Percentiles rank a stretch among this genome's conserved stretches.
Conservation (phyloP, 805 yeast species). For the Candida pseudoglaebosa region DNA sequence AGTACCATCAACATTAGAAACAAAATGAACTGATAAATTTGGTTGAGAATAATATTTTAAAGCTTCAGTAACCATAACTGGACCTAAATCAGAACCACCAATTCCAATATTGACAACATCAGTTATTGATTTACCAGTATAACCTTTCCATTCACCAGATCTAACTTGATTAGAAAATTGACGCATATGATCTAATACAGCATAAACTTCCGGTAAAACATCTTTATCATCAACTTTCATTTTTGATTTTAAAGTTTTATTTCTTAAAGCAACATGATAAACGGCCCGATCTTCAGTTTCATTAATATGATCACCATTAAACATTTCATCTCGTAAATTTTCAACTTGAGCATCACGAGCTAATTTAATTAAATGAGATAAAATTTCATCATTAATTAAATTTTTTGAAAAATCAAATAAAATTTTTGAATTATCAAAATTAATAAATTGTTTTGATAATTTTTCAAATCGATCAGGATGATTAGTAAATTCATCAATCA, state of each 20-base stretch:
- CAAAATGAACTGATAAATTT: constrained; percentile 80
- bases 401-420: constrained; percentile 95
- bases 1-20: constrained; percentile 98
- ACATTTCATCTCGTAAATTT: constrained; percentile 83
- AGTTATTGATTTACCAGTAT: constrained; percentile 90
- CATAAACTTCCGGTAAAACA: constrained; percentile 88
- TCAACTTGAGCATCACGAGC: constrained; percentile 92
- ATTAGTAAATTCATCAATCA: constrained; percentile 69
- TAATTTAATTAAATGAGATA: constrained; percentile 61
- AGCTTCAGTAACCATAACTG: constrained; percentile 99
- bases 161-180: constrained; percentile 88
- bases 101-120: constrained; percentile 97
- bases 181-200: constrained; percentile 92
- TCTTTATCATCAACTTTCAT: constrained; percentile 88
- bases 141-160: constrained; percentile 95
- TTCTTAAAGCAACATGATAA: constrained; percentile 93
- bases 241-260: constrained; percentile 68
- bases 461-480: constrained; percentile 76
- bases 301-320: constrained; percentile 90
- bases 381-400: constrained; percentile 80
- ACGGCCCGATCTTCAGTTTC: constrained; percentile 96
- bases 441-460: constrained; percentile 71
- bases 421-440: constrained; percentile 84
- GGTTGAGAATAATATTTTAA: constrained; percentile 82
- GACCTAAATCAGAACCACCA: constrained; percentile 98